These are phyloP conservation scores for Pythium pyrilobum DNA, from an alignment of 352 stramenopile species.

Conservation along the genomic window DNA sequence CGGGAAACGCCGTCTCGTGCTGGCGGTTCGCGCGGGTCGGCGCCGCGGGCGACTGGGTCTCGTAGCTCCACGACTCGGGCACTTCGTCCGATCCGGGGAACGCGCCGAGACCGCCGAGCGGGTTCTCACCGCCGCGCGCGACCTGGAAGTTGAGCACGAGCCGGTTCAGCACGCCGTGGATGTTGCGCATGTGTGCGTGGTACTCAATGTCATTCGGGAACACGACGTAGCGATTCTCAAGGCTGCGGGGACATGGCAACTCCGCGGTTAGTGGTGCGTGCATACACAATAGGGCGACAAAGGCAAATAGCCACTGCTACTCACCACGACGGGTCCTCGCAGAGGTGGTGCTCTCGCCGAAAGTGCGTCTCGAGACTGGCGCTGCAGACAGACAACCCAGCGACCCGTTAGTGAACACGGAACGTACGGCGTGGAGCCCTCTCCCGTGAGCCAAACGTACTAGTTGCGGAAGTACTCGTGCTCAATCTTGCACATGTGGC, in stretches of 20 bases:
- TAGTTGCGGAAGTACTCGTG: constrained; percentile 90
- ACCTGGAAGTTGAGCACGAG: constrained; percentile 77
- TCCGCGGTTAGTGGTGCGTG: too few species aligned
- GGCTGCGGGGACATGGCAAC: too few species aligned
- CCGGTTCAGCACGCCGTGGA: constrained; percentile 68
- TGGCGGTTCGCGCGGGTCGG: constrained; percentile 13
- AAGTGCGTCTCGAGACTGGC: constrained; percentile 83
- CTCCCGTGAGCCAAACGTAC: constrained; percentile 33
- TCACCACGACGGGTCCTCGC: constrained; percentile 78
- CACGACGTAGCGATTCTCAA: constrained; percentile 83
- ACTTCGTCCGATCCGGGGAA: constrained; percentile 22
- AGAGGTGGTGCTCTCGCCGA: constrained; percentile 74
- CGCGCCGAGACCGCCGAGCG: constrained; percentile 29
- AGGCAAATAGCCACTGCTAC: background rate
- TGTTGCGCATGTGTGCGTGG: constrained; percentile 75
- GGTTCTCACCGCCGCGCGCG: constrained; percentile 47
- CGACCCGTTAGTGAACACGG: too few species aligned
- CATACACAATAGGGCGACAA: background rate
- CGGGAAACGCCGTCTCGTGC: constrained; percentile 62
- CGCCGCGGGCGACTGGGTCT: constrained; percentile 22
- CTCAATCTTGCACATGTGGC: constrained; percentile 84
- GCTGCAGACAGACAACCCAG: too few species aligned
- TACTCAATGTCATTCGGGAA: constrained; percentile 87
- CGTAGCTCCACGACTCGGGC: constrained; percentile 61
- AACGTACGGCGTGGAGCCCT: too few species aligned